Evolutionary conservation across 768 basidiomycete species (phyloP).

Genomic region (Tulasnella calospora): DNA sequence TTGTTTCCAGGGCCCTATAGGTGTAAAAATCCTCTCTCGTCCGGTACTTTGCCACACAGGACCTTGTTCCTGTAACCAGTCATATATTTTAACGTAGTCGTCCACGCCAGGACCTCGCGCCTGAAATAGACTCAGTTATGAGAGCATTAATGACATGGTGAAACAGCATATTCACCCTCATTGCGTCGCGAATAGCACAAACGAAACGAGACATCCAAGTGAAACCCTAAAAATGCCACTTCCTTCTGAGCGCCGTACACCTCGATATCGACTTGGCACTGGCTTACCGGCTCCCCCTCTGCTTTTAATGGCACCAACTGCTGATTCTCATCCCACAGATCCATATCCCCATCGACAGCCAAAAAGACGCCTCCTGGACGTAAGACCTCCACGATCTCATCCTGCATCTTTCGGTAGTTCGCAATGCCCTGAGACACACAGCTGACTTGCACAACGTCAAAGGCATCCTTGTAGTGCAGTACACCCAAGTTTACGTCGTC

Average conservation of each 20-base stretch:
- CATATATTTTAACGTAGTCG: background rate
- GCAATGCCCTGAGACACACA: background rate
- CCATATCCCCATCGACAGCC: conserved; percentile 10
- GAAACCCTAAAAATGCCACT: background rate
- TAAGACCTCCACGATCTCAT: conserved; percentile 7
- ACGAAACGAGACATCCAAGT: background rate
- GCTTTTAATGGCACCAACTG: background rate
- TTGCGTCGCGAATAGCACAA: background rate
- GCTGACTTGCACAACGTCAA: conserved; percentile 19
- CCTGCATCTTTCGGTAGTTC: conserved; percentile 2
- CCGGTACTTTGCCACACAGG: background rate
- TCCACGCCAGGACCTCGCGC: background rate
- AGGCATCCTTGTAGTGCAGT: conserved; percentile 3
- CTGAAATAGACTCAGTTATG: background rate
- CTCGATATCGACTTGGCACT: background rate
- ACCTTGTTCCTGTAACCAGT: conserved; percentile 8
- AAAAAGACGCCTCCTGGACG: conserved; percentile 19
- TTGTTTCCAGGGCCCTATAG: conserved; percentile 20
- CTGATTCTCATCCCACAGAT: conserved; percentile 2
- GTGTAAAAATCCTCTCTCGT: background rate
- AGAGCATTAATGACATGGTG: background rate
- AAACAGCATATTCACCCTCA: background rate
- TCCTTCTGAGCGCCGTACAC: background rate
- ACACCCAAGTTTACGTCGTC: conserved; percentile 23
- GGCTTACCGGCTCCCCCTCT: background rate